A percentile compares a stretch with the other conserved stretches of the same genome.
These are phyloP conservation scores for Aureobasidium sp. DNA, from an alignment of 2,329 filamentous ascomycete species.

Conservation along the genomic window DNA sequence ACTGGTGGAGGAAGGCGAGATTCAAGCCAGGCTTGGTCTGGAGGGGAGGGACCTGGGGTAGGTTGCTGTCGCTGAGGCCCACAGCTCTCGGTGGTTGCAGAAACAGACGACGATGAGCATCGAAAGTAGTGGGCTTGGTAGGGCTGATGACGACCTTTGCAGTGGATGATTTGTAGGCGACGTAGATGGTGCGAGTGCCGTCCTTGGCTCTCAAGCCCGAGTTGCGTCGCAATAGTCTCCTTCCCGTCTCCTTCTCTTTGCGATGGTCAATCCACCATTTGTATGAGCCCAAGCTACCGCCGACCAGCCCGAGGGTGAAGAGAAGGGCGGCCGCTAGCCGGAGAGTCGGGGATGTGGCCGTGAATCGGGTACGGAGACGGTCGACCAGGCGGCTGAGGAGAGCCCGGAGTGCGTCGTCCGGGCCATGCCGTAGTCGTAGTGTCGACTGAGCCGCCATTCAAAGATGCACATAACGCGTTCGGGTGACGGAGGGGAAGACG, in stretches of 20 bases:
- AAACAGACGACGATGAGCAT: conserved; percentile 89
- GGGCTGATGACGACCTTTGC: conserved; percentile 86
- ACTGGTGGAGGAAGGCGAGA: conserved; percentile 92
- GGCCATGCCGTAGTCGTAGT: conserved; percentile 50
- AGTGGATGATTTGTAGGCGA: conserved; percentile 80
- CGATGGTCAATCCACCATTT: conserved; percentile 67
- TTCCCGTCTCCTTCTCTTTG: conserved; percentile 75
- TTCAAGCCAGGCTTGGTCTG: conserved; percentile 93
- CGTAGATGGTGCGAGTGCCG: conserved; percentile 88
- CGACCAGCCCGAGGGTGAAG: conserved; percentile 70
- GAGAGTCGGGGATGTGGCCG: conserved; percentile 60
- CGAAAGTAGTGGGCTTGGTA: conserved; percentile 89
- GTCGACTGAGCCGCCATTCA: conserved; percentile 84
- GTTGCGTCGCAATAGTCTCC: conserved; percentile 77
- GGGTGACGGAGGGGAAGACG: no score
- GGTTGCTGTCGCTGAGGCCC: conserved; percentile 60
- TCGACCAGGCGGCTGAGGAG: conserved; percentile 44
- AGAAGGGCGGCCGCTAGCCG: conserved; percentile 70
- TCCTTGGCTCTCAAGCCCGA: conserved; percentile 92
- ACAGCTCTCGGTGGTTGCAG: conserved; percentile 82
- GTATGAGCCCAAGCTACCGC: conserved; percentile 69
- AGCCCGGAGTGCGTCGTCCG: conserved; percentile 38
- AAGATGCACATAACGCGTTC: conserved; percentile 12
- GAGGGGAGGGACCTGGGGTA: conserved; percentile 66
- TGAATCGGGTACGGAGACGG: conserved; percentile 46